Conservation (phyloP, 2,329 filamentous ascomycete species). For the Botrytis hyacinthi region DNA sequence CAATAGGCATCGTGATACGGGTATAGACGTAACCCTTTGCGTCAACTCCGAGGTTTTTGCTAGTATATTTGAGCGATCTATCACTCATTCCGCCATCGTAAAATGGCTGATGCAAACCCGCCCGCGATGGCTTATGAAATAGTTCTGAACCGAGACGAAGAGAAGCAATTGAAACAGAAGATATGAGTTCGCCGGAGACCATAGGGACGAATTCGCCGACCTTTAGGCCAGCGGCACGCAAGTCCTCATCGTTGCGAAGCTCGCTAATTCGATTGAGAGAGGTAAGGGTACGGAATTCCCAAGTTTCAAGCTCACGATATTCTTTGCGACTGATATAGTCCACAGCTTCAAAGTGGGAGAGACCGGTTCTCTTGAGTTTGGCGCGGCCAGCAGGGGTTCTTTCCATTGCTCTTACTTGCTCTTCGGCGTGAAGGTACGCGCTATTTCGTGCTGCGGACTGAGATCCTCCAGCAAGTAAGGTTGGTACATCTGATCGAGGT, state of each 20-base stretch:
- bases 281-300: conserved; percentile 32
- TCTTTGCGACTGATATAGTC: conserved; percentile 7
- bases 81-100: neutral
- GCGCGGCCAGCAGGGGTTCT: neutral
- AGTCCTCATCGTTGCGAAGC: conserved; percentile 35
- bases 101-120: conserved; percentile 4
- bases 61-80: conserved; percentile 8
- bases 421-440: neutral
- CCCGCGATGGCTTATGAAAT: neutral
- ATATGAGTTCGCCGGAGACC: conserved; percentile 29
- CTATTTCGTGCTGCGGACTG: neutral
- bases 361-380: neutral
- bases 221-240: conserved; percentile 29
- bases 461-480: conserved; percentile 13
- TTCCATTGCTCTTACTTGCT: neutral
- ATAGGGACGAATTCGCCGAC: conserved; percentile 26
- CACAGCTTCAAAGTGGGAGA: neutral
- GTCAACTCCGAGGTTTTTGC: neutral
- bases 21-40: neutral
- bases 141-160: conserved; percentile 33
- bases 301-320: conserved; percentile 23
- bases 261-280: conserved; percentile 32
- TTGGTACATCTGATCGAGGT: conserved; percentile 24
- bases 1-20: neutral
- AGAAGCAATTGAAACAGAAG: conserved; percentile 34